A percentile compares a stretch with the other conserved stretches of the same genome.
Conservation (phyloP, 2,329 filamentous ascomycete genomes). For the Thielaviopsis ethacetica region DNA sequence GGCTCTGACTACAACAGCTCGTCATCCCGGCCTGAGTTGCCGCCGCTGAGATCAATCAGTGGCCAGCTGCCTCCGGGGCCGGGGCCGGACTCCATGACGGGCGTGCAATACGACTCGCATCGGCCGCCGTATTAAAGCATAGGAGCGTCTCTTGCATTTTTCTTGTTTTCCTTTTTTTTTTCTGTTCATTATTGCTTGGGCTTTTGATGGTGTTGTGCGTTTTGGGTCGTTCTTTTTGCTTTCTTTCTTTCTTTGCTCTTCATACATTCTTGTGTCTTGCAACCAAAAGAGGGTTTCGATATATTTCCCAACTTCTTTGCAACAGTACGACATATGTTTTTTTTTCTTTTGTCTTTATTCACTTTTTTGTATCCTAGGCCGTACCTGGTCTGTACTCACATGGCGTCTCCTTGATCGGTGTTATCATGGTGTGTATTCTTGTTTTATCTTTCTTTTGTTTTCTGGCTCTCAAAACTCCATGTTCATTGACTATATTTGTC, state of each 20-base stretch:
- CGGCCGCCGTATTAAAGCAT: constrained; percentile 3
- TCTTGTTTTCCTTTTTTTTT: neutral
- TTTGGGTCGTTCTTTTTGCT: neutral
- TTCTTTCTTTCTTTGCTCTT: neutral
- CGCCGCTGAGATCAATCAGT: constrained; percentile 18
- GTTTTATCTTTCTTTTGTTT: neutral
- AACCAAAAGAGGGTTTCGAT: neutral
- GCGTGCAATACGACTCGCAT: constrained; percentile 40
- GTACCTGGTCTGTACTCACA: neutral
- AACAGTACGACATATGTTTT: neutral
- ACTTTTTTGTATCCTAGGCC: neutral
- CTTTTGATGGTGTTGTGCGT: neutral
- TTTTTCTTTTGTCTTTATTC: neutral
- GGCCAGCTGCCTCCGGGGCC: constrained; percentile 28
- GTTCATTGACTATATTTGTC: neutral
- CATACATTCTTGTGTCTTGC: neutral
- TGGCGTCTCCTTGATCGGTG: neutral
- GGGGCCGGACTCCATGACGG: constrained; percentile 45
- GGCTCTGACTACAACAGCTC: constrained; percentile 10
- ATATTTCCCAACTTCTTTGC: neutral
- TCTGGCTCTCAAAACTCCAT: neutral
- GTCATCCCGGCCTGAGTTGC: constrained; percentile 32
- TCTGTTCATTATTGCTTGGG: constrained; percentile 3
- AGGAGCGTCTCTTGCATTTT: neutral
- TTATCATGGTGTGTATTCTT: neutral